phyloP scores from a whole-genome alignment of 2,329 filamentous ascomycete species.

The Beauveria pseudobassiana region DNA sequence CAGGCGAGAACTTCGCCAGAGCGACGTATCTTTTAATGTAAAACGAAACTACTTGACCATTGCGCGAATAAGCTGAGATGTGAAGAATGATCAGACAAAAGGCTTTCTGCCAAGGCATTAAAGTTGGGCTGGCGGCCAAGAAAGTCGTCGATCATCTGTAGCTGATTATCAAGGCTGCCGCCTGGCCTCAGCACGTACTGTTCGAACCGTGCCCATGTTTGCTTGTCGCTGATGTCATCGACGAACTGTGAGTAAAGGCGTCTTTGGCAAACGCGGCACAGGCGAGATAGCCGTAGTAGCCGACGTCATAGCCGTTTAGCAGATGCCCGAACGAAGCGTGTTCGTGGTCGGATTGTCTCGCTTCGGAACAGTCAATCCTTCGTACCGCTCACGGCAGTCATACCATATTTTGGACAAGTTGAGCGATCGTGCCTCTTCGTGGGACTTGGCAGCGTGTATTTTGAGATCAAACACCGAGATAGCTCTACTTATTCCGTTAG shows the following conservation, averaged over 20 bases:
- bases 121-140: background rate
- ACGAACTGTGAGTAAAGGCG: background rate
- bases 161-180: background rate
- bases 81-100: background rate
- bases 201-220: background rate
- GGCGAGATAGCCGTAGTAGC: conserved; percentile 1
- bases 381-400: background rate
- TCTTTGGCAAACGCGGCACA: background rate
- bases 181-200: background rate
- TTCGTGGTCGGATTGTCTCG: background rate
- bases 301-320: background rate
- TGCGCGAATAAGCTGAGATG: background rate
- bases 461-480: background rate
- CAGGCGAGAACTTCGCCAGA: too few relatives aligned
- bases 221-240: background rate
- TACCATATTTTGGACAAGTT: background rate
- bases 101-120: background rate
- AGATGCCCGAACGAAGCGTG: background rate
- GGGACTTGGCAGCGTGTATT: background rate
- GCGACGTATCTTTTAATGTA: too few relatives aligned
- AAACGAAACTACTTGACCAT: background rate
- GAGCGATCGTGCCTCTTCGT: background rate
- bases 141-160: background rate
- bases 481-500: background rate
- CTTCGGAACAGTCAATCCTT: background rate